Base-by-base conservation (phyloP, 2,329 filamentous ascomycete species). In the Penicillium polonicum region DNA sequence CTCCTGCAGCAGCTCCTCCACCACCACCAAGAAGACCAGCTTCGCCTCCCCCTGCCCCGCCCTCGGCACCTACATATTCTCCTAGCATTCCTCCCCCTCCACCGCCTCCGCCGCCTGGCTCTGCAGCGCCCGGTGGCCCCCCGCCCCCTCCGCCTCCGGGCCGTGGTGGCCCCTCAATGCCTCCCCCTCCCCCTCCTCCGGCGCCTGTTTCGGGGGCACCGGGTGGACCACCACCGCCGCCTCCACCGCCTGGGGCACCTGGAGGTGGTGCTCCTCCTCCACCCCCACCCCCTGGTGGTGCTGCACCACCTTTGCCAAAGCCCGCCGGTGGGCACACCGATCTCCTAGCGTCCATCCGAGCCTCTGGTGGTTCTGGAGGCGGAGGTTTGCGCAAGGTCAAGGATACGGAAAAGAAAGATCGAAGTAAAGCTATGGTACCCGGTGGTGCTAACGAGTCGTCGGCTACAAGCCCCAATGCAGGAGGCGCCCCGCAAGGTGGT, bases 321-420 rank as follows among this genome's bases (percentile, higher is more conserved):
- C 60, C 70, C 33, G 23, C 63, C 52, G 78, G 74, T 59, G 78
- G 71, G 25, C 74, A 73, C 57, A 73, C 76, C 54, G 76, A 77
- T 64, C 70, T 82, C 17, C 55, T 81, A 59, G 78, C 79, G n/a
- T 73, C 78, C 8, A 81, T 81, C 59, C 70, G 79, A 60, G 70
- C 85, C 78, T 74, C 82, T 75, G 77, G 86, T 81, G 76, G 86
- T 76, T 60, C 84, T 77, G 70, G 75, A 33, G 73, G 72, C 42
- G 74, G 72, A 50, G 77, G 75, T 3, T 66, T 81, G 31, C 74
- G 77, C 44, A 80, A 78, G 61, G 79, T 81, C 57, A 75, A 69
- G 45, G 78, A 76, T 27, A 63, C 69, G 1, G 79, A 81, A 13
- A 81, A 78, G 66, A 72, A 72, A 56, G 79, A 81, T 62, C 72